Conservation (phyloP, 179 eudicot species). For the Dionaea muscipula region DNA sequence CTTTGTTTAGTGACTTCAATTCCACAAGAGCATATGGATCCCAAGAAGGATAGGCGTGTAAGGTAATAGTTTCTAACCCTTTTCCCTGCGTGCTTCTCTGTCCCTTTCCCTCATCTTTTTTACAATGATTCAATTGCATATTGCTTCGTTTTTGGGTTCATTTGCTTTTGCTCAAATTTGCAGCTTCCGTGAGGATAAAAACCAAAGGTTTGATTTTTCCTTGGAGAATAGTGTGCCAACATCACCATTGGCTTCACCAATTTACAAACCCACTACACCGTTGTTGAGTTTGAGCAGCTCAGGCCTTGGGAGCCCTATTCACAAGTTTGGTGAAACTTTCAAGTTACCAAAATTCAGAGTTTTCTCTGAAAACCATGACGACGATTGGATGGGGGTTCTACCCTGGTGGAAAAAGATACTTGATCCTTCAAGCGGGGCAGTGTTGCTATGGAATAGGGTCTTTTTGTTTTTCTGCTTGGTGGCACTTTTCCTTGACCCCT, state of each 20-base stretch:
- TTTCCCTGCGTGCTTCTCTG: neutral
- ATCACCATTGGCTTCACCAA: constrained; percentile 16
- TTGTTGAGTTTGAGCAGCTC: constrained; percentile 14
- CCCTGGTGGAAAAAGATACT: constrained; percentile 37
- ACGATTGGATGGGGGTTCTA: constrained; percentile 5
- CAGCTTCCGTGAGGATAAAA: constrained; percentile 42
- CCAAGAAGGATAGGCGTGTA: constrained; percentile 23
- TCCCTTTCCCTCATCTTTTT: too few relatives aligned
- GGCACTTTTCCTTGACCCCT: constrained; percentile 61
- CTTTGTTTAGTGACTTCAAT: too few relatives aligned
- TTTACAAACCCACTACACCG: constrained; percentile 27
- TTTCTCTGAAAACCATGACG: constrained; percentile 15
- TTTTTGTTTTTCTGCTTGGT: constrained; percentile 52
- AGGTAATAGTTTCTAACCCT: constrained; percentile 17
- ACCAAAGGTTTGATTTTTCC: constrained; percentile 17
- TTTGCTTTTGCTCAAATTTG: neutral
- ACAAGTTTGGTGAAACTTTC: constrained; percentile 21
- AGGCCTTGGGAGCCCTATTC: constrained; percentile 18
- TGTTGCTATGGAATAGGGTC: constrained; percentile 47
- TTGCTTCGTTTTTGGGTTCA: neutral
- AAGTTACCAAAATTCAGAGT: constrained; percentile 24
- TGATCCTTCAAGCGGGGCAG: constrained; percentile 55
- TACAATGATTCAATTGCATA: neutral
- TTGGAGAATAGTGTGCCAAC: constrained; percentile 25
- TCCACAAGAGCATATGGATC: constrained; percentile 8